Conservation (phyloP, 495 filamentous ascomycete genomes). For the Pseudoneurospora amorphoporcata region DNA sequence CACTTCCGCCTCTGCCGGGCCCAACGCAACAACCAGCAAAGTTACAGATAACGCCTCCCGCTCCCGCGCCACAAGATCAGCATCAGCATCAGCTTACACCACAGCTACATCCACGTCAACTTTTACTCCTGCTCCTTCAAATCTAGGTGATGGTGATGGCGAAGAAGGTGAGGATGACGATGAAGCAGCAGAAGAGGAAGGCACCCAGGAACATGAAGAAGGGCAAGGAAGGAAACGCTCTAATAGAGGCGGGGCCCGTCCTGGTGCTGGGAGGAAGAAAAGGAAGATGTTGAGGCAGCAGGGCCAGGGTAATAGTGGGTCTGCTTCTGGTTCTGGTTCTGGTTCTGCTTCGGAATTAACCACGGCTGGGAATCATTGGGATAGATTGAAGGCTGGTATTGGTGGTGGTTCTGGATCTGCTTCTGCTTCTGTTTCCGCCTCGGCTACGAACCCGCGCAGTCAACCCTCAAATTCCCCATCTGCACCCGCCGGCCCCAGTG, state of each 20-base stretch:
- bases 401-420: background rate
- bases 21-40: background rate
- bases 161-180: background rate
- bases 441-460: background rate
- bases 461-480: background rate
- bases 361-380: background rate
- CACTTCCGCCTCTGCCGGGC: too few species aligned
- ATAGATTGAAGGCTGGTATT: constrained; percentile 1
- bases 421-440: background rate
- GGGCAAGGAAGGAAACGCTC: constrained; percentile 15
- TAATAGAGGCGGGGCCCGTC: constrained; percentile 23
- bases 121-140: background rate
- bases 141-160: background rate
- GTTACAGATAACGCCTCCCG: background rate
- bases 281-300: background rate
- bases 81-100: background rate
- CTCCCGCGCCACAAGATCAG: background rate
- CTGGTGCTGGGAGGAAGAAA: constrained; percentile 23
- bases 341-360: constrained; percentile 3
- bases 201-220: background rate
- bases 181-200: background rate
- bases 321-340: background rate
- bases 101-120: background rate
- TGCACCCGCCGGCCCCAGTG: background rate
- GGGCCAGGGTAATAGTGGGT: background rate